These are phyloP conservation scores for Cryptococcus amylolentus DNA, from an alignment of 1,284 basidiomycete genomes.

Conservation along the genomic window DNA sequence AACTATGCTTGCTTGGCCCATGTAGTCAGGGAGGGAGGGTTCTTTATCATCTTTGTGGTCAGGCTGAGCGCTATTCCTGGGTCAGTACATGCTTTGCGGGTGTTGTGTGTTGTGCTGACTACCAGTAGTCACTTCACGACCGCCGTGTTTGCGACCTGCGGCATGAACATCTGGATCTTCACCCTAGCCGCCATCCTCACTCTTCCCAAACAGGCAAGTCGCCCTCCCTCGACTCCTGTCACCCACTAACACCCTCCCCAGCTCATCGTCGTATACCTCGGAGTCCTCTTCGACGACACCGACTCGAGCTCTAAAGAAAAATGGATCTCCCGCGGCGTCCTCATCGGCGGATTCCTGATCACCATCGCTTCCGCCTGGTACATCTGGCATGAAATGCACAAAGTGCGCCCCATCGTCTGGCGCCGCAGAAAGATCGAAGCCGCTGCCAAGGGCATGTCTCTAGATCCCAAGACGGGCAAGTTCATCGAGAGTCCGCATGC, in stretches of 20 bases:
- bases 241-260: constrained; percentile 40
- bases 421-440: constrained; percentile 46
- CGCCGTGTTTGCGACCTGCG: constrained; percentile 73
- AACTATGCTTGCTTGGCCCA: constrained; percentile 72
- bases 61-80: constrained; percentile 77
- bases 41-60: constrained; percentile 68
- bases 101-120: no score
- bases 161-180: constrained; percentile 64
- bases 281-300: constrained; percentile 56
- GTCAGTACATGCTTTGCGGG: constrained; percentile 20
- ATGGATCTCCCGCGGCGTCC: constrained; percentile 62
- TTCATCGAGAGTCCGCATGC: no score
- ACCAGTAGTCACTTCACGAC: constrained; percentile 30
- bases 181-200: constrained; percentile 67
- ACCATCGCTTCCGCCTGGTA: constrained; percentile 80
- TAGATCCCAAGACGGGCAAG: constrained; percentile 10
- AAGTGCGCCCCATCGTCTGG: constrained; percentile 69
- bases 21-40: constrained; percentile 73
- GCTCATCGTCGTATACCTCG: constrained; percentile 69
- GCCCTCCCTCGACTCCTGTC: background rate
- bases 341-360: constrained; percentile 63
- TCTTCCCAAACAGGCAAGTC: constrained; percentile 60
- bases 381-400: constrained; percentile 70
- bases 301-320: constrained; percentile 52
- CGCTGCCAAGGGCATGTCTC: constrained; percentile 21